Percentiles rank a stretch among this genome's conserved stretches.
These are phyloP conservation scores for Phialemonium atrogriseum DNA, from an alignment of 2,329 filamentous ascomycete genomes.

Conservation along the genomic window DNA sequence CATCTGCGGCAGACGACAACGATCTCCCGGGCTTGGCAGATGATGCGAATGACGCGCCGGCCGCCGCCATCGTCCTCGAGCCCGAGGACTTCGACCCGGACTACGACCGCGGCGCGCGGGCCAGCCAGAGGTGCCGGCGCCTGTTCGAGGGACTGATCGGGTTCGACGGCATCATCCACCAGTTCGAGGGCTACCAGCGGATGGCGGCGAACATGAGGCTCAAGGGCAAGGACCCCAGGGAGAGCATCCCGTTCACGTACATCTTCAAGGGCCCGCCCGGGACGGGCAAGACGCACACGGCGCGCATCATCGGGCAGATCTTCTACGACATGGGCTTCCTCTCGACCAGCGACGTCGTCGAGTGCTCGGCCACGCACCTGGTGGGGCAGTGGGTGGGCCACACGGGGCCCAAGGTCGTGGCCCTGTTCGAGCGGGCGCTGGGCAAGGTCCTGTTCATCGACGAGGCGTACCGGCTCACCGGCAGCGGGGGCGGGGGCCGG, in stretches of 20 bases:
- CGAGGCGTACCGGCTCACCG: conserved; percentile 58
- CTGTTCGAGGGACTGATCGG: conserved; percentile 8
- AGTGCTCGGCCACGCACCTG: conserved; percentile 58
- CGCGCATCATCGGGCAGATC: conserved; percentile 61
- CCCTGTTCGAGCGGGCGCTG: conserved; percentile 48
- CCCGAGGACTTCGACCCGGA: conserved; percentile 12
- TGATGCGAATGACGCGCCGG: not conserved
- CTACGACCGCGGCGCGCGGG: conserved; percentile 4
- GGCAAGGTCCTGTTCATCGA: no score
- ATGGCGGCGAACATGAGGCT: conserved; percentile 7
- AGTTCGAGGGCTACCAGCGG: conserved; percentile 9
- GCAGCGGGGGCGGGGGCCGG: conserved; percentile 25
- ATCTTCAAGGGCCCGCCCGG: conserved; percentile 49
- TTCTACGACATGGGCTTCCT: conserved; percentile 68
- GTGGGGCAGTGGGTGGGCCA: conserved; percentile 61
- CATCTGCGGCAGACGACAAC: no score
- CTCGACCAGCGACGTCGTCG: conserved; percentile 46
- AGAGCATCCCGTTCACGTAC: conserved; percentile 45
- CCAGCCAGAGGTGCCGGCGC: conserved; percentile 3
- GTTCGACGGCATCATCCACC: conserved; percentile 5
- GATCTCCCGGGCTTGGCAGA: not conserved
- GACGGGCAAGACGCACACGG: conserved; percentile 62
- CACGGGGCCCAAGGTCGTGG: conserved; percentile 55
- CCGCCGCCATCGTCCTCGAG: conserved; percentile 10
- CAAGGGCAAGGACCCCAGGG: conserved; percentile 33